Base-by-base conservation (phyloP, 169 alveolate genomes). In the Besnoitia besnoiti region DNA sequence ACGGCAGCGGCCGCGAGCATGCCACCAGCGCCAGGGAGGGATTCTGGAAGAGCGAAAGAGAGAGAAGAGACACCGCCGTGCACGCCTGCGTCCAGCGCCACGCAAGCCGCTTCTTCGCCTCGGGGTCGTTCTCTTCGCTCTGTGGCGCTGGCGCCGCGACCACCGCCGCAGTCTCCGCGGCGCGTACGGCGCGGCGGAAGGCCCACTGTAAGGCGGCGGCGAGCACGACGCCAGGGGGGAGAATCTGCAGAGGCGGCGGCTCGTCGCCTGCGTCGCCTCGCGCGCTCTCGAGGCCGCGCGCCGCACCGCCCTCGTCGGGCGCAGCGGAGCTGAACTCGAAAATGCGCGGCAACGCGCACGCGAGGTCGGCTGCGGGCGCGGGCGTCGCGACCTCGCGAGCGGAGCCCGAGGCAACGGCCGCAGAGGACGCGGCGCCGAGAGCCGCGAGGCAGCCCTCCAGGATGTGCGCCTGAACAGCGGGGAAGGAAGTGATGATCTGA, bases 221-320 rank as follows among this genome's bases (percentile, higher is more conserved):
- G 33, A 77, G 37, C 16, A 40, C n/a, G 61, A 77, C 49, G 40
- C 87, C 87, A 0, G 87, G 59, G 30, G 87, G 87, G 42, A 77
- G 87, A 77, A 77, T 77, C 87, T 77, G 87, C 8, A 77, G 87
- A 37, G 87, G 61, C 49, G 87, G 87, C 49, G 87, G 87, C 59
- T 77, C 87, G 30, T 55, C 59, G 7, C 59, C 33, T 1, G 67
- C 1, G 67, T 55, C 67, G 12, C 67, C 67, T 0, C n/a, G n/a
- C n/a, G n/a, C n/a, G n/a, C n/a, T n/a, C n/a, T n/a, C n/a, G n/a
- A n/a, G n/a, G n/a, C n/a, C n/a, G n/a, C n/a, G n/a, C n/a, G n/a
- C n/a, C n/a, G n/a, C n/a, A n/a, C n/a, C n/a, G n/a, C n/a, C n/a
- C n/a, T n/a, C n/a, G n/a, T n/a, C n/a, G n/a, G n/a, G n/a, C n/a